phyloP scores from a whole-genome alignment of 306 rosid genomes.

The Prunus mira region DNA sequence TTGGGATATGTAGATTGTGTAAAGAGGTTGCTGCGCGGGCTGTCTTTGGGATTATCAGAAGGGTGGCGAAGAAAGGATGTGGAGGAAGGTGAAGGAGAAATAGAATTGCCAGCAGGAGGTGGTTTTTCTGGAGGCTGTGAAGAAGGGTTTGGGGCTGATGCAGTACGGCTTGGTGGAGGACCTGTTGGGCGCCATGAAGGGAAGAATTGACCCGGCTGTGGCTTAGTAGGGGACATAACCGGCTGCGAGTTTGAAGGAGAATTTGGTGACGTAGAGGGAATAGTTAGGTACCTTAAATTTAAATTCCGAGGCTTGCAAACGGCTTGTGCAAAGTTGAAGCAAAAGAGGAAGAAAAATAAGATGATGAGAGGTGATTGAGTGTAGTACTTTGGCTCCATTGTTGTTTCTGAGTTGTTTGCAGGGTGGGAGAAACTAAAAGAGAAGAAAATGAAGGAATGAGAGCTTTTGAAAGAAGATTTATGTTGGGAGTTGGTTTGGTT shows the following conservation, averaged over 20 bases:
- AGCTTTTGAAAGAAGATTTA: not conserved
- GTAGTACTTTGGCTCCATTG: not conserved
- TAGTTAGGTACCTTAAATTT: too few species aligned
- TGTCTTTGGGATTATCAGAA: not conserved
- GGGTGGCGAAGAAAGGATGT: not conserved
- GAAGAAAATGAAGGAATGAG: not conserved
- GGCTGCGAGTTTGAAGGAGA: not conserved
- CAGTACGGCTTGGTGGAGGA: not conserved
- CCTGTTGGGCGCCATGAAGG: not conserved
- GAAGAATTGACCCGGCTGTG: not conserved
- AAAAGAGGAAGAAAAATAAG: constrained; percentile 4
- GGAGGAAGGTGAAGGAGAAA: not conserved
- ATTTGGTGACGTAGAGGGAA: not conserved
- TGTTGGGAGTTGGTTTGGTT: not conserved
- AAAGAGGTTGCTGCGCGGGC: not conserved
- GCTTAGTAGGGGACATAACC: not conserved
- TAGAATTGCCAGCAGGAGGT: not conserved
- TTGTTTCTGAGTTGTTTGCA: not conserved
- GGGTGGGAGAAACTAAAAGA: not conserved
- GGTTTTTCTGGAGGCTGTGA: not conserved
- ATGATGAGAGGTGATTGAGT: not conserved
- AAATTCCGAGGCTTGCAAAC: not conserved
- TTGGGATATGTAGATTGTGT: not conserved
- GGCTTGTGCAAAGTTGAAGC: constrained; percentile 5
- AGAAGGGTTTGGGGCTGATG: not conserved